Percentiles rank a stretch among this genome's conserved stretches.
phyloP scores from a whole-genome alignment of 805 yeast species.

The Debaryomyces maramus region DNA sequence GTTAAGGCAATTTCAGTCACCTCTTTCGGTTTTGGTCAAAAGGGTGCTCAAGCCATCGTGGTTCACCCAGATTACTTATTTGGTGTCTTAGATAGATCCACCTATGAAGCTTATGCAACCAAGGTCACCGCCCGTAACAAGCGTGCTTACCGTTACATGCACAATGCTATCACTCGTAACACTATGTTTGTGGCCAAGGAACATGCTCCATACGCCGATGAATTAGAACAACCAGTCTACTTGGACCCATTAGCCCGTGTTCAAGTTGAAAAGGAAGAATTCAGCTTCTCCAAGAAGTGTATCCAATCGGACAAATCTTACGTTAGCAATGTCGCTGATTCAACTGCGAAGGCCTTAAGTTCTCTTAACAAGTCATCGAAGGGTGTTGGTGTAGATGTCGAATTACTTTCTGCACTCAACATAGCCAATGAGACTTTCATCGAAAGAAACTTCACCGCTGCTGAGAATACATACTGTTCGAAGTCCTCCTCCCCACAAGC shows the following conservation, averaged over 20 bases:
- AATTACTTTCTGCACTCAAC: conserved; percentile 78
- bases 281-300: conserved; percentile 48
- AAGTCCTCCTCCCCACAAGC: conserved; percentile 78
- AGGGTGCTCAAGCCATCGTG: conserved; percentile 94
- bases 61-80: conserved; percentile 92
- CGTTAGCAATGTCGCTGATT: conserved; percentile 48
- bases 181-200: conserved; percentile 91
- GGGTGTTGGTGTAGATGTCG: conserved; percentile 97
- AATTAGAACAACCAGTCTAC: conserved; percentile 86
- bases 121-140: conserved; percentile 82
- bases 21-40: conserved; percentile 99
- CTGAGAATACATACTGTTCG: conserved; percentile 77
- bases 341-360: conserved; percentile 65
- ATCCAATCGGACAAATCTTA: conserved; percentile 49
- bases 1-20: conserved; percentile 96
- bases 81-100: conserved; percentile 71
- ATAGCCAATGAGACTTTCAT: conserved; percentile 87
- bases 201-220: conserved; percentile 88
- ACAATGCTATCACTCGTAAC: conserved; percentile 89
- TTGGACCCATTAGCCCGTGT: conserved; percentile 93
- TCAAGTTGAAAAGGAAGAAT: conserved; percentile 40
- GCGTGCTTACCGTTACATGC: conserved; percentile 91
- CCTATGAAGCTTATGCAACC: conserved; percentile 67
- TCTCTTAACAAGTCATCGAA: conserved; percentile 56
- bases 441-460: conserved; percentile 84